These are phyloP conservation scores for Capronia coronata DNA, from an alignment of 2,329 filamentous ascomycete species.

Conservation along the genomic window DNA sequence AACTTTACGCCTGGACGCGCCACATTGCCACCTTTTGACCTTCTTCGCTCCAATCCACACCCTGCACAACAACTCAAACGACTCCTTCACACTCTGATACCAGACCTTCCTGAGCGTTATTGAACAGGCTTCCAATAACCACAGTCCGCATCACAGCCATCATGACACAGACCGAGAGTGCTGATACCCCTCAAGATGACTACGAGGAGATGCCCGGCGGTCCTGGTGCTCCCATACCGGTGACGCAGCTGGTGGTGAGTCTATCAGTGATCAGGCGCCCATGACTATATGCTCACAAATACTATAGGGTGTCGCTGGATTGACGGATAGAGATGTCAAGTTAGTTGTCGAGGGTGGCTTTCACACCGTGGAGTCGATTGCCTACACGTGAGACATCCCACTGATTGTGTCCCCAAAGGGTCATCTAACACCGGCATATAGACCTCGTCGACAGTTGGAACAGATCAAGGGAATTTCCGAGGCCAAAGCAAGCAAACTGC, in stretches of 20 bases:
- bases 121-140: no score
- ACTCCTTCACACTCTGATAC: no score
- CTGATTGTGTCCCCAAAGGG: not conserved
- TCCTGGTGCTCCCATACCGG: slow-evolving; percentile 87
- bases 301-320: slow-evolving; percentile 75
- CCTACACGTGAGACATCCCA: slow-evolving; percentile 65
- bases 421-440: slow-evolving; percentile 29
- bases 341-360: slow-evolving; percentile 85
- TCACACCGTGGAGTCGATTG: slow-evolving; percentile 91
- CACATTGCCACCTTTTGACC: not conserved
- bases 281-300: slow-evolving; percentile 9
- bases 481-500: slow-evolving; percentile 86
- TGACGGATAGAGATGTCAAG: slow-evolving; percentile 95
- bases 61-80: no score
- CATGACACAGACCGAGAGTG: slow-evolving; percentile 26
- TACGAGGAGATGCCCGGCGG: slow-evolving; percentile 67
- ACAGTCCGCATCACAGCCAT: not conserved
- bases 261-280: not conserved
- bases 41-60: no score
- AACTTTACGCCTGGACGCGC: not conserved
- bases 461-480: slow-evolving; percentile 98
- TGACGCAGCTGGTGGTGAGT: slow-evolving; percentile 75
- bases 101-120: no score
- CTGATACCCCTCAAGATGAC: slow-evolving; percentile 24
- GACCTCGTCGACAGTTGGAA: slow-evolving; percentile 68